Base-by-base conservation (phyloP, 2,329 filamentous ascomycete species). In the Ophiostoma sp. region DNA sequence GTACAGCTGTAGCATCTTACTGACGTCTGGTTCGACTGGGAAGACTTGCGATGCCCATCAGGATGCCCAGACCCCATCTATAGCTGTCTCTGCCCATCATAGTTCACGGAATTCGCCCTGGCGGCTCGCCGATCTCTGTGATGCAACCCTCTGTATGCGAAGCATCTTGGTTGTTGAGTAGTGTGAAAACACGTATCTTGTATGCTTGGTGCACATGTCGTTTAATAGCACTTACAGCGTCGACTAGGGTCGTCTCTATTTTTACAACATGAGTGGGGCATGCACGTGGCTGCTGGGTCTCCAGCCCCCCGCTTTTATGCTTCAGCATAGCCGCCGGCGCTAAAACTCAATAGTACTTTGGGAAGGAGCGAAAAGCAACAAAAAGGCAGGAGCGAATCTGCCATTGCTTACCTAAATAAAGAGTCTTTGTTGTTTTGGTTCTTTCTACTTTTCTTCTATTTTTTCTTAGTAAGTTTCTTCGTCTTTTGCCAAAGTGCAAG, bases 251-350 rank as follows among this genome's bases (percentile, higher is more conserved):
- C 60, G 58, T 55, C 18, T 14, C 36, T 63, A 63, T 63, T 63
- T 63, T 63, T 63, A 63, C 38, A 63, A n/a, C 4, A 60, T 60
- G 38, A 60, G 27, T 60, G 55, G 55, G 16, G 11, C 55, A 11
- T n/a, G 55, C 55, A 60, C 55, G 55, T 60, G 55, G 27, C 27
- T 40, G 49, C 27, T 27, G n/a, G 18, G n/a, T 55, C 49, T 55
- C 5, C 47, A 3, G 14, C 18, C n/a, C 11, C 49, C 49, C 49
- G 49, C 49, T 55, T 55, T 55, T 55, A n/a, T 36, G 18, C n/a
- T 55, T 27, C 49, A 27, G 9, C 11, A 18, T 55, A 55, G 69
- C 69, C 69, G 69, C 69, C 69, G 58, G 66, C 69, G 69, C 69
- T 70, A 70, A 66, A 64, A 55, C 58, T 62, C 16, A 40, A 65